These are phyloP conservation scores for Cladosporium colombiae DNA, from an alignment of 2,329 filamentous ascomycete genomes.

Conservation along the genomic window DNA sequence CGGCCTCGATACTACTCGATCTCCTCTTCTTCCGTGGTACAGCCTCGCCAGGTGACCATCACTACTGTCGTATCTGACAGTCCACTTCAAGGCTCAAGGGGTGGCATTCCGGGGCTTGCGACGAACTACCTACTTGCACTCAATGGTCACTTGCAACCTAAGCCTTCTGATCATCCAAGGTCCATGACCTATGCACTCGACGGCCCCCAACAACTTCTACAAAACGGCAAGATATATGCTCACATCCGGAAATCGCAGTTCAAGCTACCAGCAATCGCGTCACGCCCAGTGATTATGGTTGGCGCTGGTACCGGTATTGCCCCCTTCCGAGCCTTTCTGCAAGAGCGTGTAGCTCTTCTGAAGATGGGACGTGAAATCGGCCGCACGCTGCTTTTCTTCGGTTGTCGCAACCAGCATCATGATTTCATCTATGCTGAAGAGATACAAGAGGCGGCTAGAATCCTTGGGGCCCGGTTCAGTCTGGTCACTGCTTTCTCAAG, in stretches of 20 bases:
- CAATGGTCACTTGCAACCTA: constrained; percentile 37
- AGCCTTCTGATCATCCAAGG: constrained; percentile 43
- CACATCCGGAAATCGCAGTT: constrained; percentile 49
- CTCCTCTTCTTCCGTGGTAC: constrained; percentile 27
- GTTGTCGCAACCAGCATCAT: constrained; percentile 47
- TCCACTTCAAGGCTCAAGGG: constrained; percentile 22
- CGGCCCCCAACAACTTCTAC: constrained; percentile 41
- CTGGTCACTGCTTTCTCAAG: constrained; percentile 40
- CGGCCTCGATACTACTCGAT: constrained; percentile 32
- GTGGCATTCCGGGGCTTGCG: constrained; percentile 42
- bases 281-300: constrained; percentile 55
- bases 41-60: constrained; percentile 44
- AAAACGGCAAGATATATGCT: constrained; percentile 36
- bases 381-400: constrained; percentile 37
- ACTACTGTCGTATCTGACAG: constrained; percentile 59
- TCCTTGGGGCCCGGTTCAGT: constrained; percentile 26
- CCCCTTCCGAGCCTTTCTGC: constrained; percentile 48
- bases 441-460: constrained; percentile 37
- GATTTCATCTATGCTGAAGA: constrained; percentile 38
- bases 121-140: constrained; percentile 42
- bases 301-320: constrained; percentile 55
- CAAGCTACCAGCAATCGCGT: constrained; percentile 46
- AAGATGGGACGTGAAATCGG: constrained; percentile 32
- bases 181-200: constrained; percentile 36
- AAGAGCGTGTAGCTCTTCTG: constrained; percentile 36